Conservation (phyloP, 208 protist genomes). For the Leishmania tarentolae region DNA sequence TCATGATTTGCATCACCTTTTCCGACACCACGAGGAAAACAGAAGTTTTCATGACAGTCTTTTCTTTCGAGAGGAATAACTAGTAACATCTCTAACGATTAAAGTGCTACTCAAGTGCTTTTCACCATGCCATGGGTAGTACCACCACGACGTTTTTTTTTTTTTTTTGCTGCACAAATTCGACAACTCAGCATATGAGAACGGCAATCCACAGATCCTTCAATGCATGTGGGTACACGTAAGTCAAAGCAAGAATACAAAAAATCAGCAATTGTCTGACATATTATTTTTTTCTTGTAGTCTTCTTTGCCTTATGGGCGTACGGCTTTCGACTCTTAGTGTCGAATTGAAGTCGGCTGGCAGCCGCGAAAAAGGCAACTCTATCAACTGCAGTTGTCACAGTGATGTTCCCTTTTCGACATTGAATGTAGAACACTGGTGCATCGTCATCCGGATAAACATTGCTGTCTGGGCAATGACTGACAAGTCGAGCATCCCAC, state of each 20-base stretch:
- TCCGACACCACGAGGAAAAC: not conserved
- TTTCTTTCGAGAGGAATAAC: not conserved
- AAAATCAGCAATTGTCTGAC: not conserved
- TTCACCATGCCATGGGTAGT: not conserved
- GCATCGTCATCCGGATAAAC: constrained; percentile 10
- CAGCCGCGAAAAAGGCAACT: constrained; percentile 26
- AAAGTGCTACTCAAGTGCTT: not conserved
- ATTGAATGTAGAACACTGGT: constrained; percentile 29
- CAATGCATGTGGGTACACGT: too few relatives aligned
- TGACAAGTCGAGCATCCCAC: constrained; percentile 14
- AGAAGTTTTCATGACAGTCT: not conserved
- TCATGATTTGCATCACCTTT: too few relatives aligned
- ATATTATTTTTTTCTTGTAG: not conserved
- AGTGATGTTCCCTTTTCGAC: constrained; percentile 5
- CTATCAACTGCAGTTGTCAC: constrained; percentile 27
- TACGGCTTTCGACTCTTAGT: not conserved
- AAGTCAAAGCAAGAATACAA: not conserved
- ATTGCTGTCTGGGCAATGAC: not conserved
- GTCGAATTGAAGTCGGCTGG: constrained; percentile 22
- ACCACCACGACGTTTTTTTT: not conserved
- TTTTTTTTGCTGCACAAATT: too few relatives aligned
- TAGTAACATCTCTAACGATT: too few relatives aligned
- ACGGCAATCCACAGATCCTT: not conserved
- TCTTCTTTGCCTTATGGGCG: not conserved
- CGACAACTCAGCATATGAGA: not conserved